Evolutionary conservation across 306 rosid species (phyloP), one percentile per base, ranked within the genome.

Genomic region (Acacia melanoxylon): DNA sequence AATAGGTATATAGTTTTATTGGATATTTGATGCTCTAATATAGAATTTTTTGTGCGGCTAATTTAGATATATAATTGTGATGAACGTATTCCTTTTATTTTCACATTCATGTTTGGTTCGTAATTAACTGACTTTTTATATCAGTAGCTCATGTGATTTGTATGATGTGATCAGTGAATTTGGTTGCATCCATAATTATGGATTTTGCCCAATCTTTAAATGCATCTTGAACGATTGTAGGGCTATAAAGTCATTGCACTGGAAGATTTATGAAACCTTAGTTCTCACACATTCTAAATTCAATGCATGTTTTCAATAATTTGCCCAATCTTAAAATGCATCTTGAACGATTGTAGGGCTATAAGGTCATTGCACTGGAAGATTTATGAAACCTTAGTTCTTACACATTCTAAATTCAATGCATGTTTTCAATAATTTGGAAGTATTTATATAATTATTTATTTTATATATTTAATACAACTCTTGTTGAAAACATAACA

Each of bases 21-120:
- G 22, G 58, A 51, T 51, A 51, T 51, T 51, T 51, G 58, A 17
- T 6, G 9, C 22, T 17, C 10, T 17, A 13, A 17, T 51, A 51
- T 16, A 51, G 58, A 17, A 51, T 1, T 17, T 5, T 16, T n/a
- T 51, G 6, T 17, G 31, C 31, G 22, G 22, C 58, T 1, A 51
- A 51, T 17, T 20, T 56, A n/a, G 41, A 14, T 65, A 14, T 65
- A 6, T 6, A 31, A 65, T 1, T 65, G 19, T 65, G 70, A 65
- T 65, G 22, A 46, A n/a, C 35, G 24, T 63, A 29, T 31, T 46
- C 49, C 69, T 41, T 22, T 62, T 25, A 29, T 27, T 19, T 61
- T 77, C 59, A 33, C n/a, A 44, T 77, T 62, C 31, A 7, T 19
- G 13, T 67, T 62, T 62, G 80, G 54, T 62, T 62, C 61, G 40